A percentile compares a stretch with the other conserved stretches of the same genome.
Conservation (phyloP, 129 eudicot species). For the Ambrosia trifida region DNA sequence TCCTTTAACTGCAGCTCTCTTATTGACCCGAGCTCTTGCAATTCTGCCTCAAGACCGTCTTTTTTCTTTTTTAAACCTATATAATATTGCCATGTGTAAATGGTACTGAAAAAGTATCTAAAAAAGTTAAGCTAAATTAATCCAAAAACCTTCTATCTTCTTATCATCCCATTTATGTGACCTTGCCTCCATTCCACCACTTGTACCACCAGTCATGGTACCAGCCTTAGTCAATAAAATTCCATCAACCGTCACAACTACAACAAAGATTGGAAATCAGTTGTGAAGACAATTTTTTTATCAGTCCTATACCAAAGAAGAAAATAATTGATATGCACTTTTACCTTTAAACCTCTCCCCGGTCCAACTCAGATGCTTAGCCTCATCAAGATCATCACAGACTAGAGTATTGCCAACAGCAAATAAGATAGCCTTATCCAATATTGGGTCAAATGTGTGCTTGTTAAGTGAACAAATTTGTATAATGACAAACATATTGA, state of each 20-base stretch:
- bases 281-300: neutral
- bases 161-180: constrained; percentile 99
- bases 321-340: neutral
- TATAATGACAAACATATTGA: neutral
- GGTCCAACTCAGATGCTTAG: constrained; percentile 89
- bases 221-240: constrained; percentile 91
- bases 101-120: neutral
- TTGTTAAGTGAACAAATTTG: constrained; percentile 58
- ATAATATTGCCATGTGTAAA: constrained; percentile 7
- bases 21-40: constrained; percentile 85
- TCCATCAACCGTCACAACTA: constrained; percentile 98
- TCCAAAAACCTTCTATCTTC: constrained; percentile 66
- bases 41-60: constrained; percentile 74
- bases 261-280: constrained; percentile 24
- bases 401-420: constrained; percentile 98
- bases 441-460: constrained; percentile 67
- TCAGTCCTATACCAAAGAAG: neutral
- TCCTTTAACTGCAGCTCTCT: constrained; percentile 93
- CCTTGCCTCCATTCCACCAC: constrained; percentile 99
- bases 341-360: constrained; percentile 92
- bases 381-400: constrained; percentile 91
- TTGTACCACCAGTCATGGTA: constrained; percentile 99
- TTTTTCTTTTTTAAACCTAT: constrained; percentile 92
- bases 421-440: constrained; percentile 89
- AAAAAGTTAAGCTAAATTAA: constrained; percentile 3